phyloP scores from a whole-genome alignment of 306 rosid species.

The Arachis hypogaea region DNA sequence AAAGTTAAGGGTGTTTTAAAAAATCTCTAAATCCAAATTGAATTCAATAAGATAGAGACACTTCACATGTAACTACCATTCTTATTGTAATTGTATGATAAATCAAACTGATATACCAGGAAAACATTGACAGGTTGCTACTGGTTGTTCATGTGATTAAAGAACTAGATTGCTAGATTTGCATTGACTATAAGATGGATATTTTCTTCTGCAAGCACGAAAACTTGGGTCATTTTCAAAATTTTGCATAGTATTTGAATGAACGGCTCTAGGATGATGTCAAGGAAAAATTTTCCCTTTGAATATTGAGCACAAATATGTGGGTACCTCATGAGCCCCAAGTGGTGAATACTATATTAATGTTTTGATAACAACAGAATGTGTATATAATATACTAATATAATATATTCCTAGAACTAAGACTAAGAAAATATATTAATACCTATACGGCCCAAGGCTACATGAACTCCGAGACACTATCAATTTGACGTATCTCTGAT shows the following conservation, averaged over 20 bases:
- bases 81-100: not conserved
- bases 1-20: not conserved
- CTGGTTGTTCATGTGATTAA: not conserved
- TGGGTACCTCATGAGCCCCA: not conserved
- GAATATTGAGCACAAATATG: not conserved
- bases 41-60: not conserved
- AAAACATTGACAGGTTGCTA: not conserved
- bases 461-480: not conserved
- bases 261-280: not conserved
- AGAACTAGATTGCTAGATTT: conserved; percentile 1
- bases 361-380: conserved; percentile 13
- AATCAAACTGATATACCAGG: not conserved
- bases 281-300: conserved; percentile 5
- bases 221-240: conserved; percentile 23
- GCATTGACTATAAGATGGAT: not conserved
- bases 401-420: not conserved
- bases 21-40: not conserved
- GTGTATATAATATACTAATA: not conserved
- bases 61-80: not conserved
- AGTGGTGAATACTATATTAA: conserved; percentile 6
- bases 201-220: conserved; percentile 8
- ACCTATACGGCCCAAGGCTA: not conserved
- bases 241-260: not conserved
- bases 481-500: not conserved
- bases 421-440: not conserved